Conservation (phyloP, 768 basidiomycete species). For the Baorangia bicolor region DNA sequence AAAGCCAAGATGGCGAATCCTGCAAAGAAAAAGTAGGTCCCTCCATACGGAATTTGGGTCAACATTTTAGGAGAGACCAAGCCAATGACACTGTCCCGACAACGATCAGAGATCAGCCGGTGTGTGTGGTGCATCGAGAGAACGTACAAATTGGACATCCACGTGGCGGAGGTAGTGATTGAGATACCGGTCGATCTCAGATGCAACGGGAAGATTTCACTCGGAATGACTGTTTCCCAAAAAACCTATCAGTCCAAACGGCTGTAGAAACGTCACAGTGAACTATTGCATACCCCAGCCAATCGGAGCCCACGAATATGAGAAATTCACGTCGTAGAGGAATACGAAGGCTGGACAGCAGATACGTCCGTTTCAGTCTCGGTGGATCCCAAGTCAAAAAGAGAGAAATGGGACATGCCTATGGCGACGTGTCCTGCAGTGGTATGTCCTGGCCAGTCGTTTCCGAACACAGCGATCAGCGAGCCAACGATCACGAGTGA, state of each 20-base stretch:
- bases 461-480: conserved; percentile 28
- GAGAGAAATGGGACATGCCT: conserved; percentile 23
- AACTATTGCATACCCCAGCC: conserved; percentile 23
- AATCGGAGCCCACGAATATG: conserved; percentile 35
- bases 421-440: conserved; percentile 29
- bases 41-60: conserved; percentile 18
- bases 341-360: conserved; percentile 36
- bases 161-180: conserved; percentile 41
- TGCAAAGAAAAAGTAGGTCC: conserved; percentile 31
- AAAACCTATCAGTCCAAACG: conserved; percentile 5
- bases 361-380: conserved; percentile 10
- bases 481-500: conserved; percentile 31
- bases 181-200: conserved; percentile 42
- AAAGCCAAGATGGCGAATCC: conserved; percentile 28
- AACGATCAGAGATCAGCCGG: neutral
- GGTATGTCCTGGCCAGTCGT: conserved; percentile 30
- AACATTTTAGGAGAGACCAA: conserved; percentile 31
- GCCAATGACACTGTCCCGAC: conserved; percentile 24
- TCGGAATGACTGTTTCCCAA: conserved; percentile 36
- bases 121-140: neutral
- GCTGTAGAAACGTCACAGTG: neutral
- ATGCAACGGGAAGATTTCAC: conserved; percentile 43
- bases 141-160: conserved; percentile 40
- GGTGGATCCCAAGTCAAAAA: conserved; percentile 10
- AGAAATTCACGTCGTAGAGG: conserved; percentile 38